phyloP scores from a whole-genome alignment of 1,284 basidiomycete genomes.

The Marasmius oreades region DNA sequence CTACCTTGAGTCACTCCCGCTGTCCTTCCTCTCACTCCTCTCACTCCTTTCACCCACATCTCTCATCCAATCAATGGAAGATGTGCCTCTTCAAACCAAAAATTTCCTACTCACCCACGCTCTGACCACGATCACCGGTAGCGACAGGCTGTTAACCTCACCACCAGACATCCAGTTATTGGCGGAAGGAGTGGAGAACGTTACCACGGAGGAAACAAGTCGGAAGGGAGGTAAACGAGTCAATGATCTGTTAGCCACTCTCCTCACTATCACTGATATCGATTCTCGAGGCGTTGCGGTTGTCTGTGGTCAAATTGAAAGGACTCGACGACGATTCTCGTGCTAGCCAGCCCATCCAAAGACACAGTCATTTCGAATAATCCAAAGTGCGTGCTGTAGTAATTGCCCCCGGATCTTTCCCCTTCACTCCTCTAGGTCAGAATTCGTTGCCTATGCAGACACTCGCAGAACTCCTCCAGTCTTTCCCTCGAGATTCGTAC shows the following conservation, averaged over 20 bases:
- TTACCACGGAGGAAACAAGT: no score
- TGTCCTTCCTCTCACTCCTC: no score
- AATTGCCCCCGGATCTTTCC: background rate
- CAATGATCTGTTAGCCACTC: background rate
- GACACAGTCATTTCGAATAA: background rate
- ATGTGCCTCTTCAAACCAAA: no score
- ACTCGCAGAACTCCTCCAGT: background rate
- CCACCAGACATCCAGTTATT: no score
- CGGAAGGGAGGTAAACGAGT: no score
- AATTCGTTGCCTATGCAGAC: background rate
- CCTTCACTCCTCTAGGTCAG: background rate
- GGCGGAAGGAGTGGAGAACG: no score
- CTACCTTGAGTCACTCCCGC: no score
- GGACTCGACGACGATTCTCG: background rate
- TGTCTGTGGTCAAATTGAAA: background rate
- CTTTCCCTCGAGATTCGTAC: background rate
- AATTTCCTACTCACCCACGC: no score
- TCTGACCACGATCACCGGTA: no score
- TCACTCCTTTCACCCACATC: no score
- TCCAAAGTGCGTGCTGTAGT: background rate
- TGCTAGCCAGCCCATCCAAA: background rate
- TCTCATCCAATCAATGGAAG: no score
- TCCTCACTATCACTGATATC: background rate
- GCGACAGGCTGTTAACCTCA: no score
- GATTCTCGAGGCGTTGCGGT: background rate